Conservation (phyloP, 768 basidiomycete genomes). For the Coprinellus micaceus region DNA sequence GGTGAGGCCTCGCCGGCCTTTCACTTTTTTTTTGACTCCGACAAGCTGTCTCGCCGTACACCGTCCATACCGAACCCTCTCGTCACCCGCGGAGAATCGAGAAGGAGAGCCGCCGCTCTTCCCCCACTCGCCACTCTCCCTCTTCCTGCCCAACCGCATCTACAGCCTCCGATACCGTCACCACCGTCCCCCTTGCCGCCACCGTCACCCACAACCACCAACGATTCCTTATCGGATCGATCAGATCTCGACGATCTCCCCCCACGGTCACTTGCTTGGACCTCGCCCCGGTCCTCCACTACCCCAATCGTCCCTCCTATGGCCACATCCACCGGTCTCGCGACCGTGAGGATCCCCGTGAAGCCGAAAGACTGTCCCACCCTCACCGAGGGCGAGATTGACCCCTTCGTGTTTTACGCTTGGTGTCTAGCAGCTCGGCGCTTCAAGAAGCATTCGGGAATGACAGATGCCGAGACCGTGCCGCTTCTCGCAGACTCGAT, state of each 20-base stretch:
- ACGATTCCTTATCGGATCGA: not conserved
- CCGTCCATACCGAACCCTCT: not conserved
- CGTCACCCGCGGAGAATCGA: not conserved
- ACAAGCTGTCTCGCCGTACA: slow-evolving; percentile 1
- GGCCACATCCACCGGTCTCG: not conserved
- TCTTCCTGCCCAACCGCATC: not conserved
- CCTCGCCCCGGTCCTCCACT: not conserved
- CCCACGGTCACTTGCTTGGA: not conserved
- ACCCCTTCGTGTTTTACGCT: slow-evolving; percentile 13
- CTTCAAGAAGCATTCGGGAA: slow-evolving; percentile 14
- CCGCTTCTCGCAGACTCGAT: slow-evolving; percentile 16
- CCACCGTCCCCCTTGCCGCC: not conserved
- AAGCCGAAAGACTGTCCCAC: slow-evolving; percentile 18
- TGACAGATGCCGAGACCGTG: slow-evolving; percentile 10
- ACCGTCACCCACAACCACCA: not conserved
- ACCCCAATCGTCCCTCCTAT: no score
- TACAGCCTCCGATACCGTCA: not conserved
- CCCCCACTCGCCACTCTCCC: not conserved
- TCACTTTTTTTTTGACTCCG: slow-evolving; percentile 1
- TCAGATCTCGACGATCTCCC: not conserved
- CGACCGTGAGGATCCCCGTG: slow-evolving; percentile 5
- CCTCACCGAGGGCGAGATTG: no score
- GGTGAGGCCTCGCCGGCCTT: slow-evolving; percentile 3
- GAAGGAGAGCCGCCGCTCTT: not conserved
- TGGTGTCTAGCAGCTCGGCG: slow-evolving; percentile 14